Evolutionary conservation across 106 monocot species (phyloP).

Genomic region (Acorus calamus): DNA sequence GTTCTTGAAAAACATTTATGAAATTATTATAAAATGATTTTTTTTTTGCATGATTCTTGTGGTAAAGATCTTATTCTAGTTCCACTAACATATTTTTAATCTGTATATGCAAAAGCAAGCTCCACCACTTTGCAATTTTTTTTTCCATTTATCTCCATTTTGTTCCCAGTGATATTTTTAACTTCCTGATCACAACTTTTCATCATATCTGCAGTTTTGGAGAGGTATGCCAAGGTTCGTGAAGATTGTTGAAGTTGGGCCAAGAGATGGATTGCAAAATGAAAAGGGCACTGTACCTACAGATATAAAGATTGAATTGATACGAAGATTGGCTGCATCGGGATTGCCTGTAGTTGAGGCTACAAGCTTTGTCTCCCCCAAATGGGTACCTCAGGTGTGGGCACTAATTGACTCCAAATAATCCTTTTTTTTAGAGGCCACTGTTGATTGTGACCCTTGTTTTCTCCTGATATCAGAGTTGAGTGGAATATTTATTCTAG

Average conservation of each 20-base stretch:
- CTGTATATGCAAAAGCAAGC: too few species aligned
- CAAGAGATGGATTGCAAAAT: constrained; percentile 88
- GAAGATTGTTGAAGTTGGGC: constrained; percentile 88
- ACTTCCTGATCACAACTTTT: neutral
- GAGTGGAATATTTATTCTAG: too few species aligned
- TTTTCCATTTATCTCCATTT: neutral
- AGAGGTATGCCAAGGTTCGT: constrained; percentile 49
- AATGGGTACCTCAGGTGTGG: constrained; percentile 77
- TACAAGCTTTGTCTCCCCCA: constrained; percentile 90
- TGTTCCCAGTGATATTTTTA: neutral
- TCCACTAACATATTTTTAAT: too few species aligned
- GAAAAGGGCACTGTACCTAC: constrained; percentile 64
- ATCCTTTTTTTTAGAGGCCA: too few species aligned
- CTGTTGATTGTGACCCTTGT: too few species aligned
- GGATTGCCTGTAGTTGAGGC: constrained; percentile 78
- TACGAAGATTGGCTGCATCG: constrained; percentile 40
- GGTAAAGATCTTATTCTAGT: too few species aligned
- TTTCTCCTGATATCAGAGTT: too few species aligned
- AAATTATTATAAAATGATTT: too few species aligned
- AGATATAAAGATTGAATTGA: constrained; percentile 65
- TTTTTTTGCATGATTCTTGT: too few species aligned
- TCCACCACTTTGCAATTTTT: neutral
- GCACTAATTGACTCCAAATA: too few species aligned
- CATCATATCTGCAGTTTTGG: constrained; percentile 40
- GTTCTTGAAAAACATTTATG: too few species aligned